These are phyloP conservation scores for Lindgomyces ingoldianus DNA, from an alignment of 495 filamentous ascomycete species.

Conservation along the genomic window DNA sequence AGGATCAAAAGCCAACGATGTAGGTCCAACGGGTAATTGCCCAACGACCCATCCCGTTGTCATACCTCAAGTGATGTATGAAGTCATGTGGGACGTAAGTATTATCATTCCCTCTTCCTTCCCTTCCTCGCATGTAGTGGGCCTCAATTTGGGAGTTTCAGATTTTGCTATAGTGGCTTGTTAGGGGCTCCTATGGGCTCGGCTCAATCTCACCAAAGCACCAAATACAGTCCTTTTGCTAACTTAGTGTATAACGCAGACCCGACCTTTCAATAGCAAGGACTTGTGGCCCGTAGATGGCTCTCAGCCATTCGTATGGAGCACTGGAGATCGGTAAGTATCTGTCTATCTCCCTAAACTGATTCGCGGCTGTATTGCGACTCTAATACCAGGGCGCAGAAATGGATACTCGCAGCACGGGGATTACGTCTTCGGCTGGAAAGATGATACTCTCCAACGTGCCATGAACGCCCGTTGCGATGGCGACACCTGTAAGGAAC, in stretches of 20 bases:
- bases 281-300: constrained; percentile 32
- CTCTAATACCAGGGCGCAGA: constrained; percentile 25
- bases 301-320: constrained; percentile 31
- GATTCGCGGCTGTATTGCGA: neutral
- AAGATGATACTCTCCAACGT: constrained; percentile 33
- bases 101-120: neutral
- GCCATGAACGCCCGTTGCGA: constrained; percentile 50
- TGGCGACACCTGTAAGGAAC: constrained; percentile 48
- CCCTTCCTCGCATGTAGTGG: neutral
- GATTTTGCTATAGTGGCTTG: neutral
- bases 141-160: neutral
- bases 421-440: constrained; percentile 45
- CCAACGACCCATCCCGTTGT: constrained; percentile 28
- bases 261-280: constrained; percentile 14
- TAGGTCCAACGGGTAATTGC: constrained; percentile 34
- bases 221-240: neutral
- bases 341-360: neutral
- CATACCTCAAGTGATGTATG: constrained; percentile 33
- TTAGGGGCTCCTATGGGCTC: neutral
- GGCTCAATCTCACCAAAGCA: neutral
- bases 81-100: constrained; percentile 39
- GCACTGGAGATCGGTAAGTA: constrained; percentile 36
- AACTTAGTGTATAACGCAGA: constrained; percentile 6
- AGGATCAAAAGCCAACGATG: constrained; percentile 15
- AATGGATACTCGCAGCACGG: constrained; percentile 45